Evolutionary conservation across 176 grass and related monocot species (phyloP).

Genomic region (Saccharum officinarum): DNA sequence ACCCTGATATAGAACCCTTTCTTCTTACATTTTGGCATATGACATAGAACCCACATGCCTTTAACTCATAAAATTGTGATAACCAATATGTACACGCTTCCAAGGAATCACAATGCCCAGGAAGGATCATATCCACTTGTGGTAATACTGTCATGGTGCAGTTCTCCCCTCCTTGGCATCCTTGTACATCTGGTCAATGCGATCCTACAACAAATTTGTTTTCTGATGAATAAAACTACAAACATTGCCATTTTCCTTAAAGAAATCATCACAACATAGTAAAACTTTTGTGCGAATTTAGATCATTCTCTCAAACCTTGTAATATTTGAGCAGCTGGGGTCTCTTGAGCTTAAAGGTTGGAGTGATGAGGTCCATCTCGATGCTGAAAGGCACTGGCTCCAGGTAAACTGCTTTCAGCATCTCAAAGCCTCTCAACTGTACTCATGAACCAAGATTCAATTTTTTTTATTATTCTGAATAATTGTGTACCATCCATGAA

Average conservation of each 20-base stretch:
- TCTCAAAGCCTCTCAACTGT: constrained; percentile 96
- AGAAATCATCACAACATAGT: background rate
- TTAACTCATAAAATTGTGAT: background rate
- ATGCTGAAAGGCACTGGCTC: constrained; percentile 84
- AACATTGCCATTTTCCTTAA: background rate
- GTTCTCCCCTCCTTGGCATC: constrained; percentile 48
- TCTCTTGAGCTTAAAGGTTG: constrained; percentile 94
- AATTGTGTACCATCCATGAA: background rate
- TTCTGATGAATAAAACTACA: constrained; percentile 10
- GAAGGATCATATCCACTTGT: background rate
- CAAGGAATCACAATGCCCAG: constrained; percentile 11
- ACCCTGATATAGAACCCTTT: constrained; percentile 1
- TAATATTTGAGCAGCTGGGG: constrained; percentile 85
- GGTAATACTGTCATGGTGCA: constrained; percentile 3
- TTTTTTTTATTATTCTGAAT: background rate
- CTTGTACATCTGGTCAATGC: constrained; percentile 59
- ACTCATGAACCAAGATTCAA: background rate
- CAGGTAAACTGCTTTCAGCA: constrained; percentile 76
- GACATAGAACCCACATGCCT: background rate
- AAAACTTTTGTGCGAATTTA: background rate
- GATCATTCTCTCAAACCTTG: constrained; percentile 47
- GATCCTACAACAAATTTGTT: constrained; percentile 30
- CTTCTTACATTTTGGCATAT: background rate
- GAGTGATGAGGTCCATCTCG: constrained; percentile 83
- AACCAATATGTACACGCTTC: constrained; percentile 31